Evolutionary conservation across 805 yeast species (phyloP).

Genomic region (Candida golubevii): DNA sequence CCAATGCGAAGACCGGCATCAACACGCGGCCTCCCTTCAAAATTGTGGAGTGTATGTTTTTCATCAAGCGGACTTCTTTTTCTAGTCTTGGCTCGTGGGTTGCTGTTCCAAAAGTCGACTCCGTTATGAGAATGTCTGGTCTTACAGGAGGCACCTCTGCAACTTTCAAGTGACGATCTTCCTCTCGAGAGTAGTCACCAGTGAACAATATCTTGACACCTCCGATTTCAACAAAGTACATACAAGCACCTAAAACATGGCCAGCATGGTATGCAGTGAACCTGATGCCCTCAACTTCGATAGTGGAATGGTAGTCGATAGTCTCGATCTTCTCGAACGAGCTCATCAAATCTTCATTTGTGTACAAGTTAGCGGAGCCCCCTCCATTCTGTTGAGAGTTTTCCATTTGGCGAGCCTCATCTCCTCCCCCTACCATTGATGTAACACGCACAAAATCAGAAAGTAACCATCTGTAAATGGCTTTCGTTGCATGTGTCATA

Average conservation of each 20-base stretch:
- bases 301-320: constrained; percentile 90
- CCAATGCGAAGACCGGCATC: constrained; percentile 93
- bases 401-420: constrained; percentile 21
- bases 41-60: constrained; percentile 77
- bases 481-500: constrained; percentile 99
- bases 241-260: constrained; percentile 98
- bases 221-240: constrained; percentile 93
- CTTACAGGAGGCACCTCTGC: constrained; percentile 89
- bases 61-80: constrained; percentile 77
- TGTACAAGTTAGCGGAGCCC: constrained; percentile 54
- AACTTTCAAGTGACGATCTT: constrained; percentile 88
- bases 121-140: constrained; percentile 89
- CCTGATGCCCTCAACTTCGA: constrained; percentile 89
- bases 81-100: constrained; percentile 88
- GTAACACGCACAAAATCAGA: constrained; percentile 94
- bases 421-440: constrained; percentile 45
- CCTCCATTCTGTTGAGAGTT: constrained; percentile 13
- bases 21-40: constrained; percentile 87
- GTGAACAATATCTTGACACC: constrained; percentile 87
- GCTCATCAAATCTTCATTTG: constrained; percentile 84
- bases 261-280: constrained; percentile 99
- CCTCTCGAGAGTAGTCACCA: constrained; percentile 95
- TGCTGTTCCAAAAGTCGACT: constrained; percentile 97
- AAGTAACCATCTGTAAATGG: constrained; percentile 91
- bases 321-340: constrained; percentile 91